Base-by-base conservation (phyloP, 805 yeast species). In the Candida parachauliodes region DNA sequence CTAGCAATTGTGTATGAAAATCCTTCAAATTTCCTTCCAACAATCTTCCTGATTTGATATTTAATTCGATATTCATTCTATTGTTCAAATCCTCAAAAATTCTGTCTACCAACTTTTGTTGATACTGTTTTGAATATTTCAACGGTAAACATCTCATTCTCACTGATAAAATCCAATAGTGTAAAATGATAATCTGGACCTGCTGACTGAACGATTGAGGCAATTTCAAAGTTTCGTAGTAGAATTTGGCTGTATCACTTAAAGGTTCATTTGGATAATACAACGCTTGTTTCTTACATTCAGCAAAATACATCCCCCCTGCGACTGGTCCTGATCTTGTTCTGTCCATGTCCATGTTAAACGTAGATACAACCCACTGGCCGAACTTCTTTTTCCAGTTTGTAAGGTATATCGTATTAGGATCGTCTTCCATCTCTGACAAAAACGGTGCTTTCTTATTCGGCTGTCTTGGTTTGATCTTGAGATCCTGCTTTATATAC, bases 111-210 rank as follows among this genome's bases (percentile, higher is more conserved):
- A 93, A 63, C 55, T 88, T 88, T 61, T 89, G 96, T 60, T 93
- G 96, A 61, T 89, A 93, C 55, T 82, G 83, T 49, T 77, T 77
- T 28, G 96, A 94, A 55, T 86, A 81, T 52, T 87, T 83, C 57
- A 82, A 83, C 0, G 98, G 98, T 83, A 93, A 74, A 8, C 94
- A 94, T 59, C 99, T 79, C 96, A 93, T 89, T 56, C 98, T 81
- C 12, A 86, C 95, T 47, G 83, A 83, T 32, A 93, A 70, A 54
- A 93, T 81, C 99, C 99, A 93, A 42, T 86, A 79, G 60, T 93
- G 98, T 48, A 93, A 70, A 1, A 83, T 70, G 5, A 96, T 85
- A 44, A 93, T 83, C 62, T 91, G 98, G 59, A 83, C 91, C 96
- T 96, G 91, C 60, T 88, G 95, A n/a, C 91, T 79, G 55, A 91